Percentiles rank a stretch among this genome's conserved stretches.
Evolutionary conservation across 2,329 filamentous ascomycete genomes (phyloP).

Genomic region (Apiospora kogelbergensis): DNA sequence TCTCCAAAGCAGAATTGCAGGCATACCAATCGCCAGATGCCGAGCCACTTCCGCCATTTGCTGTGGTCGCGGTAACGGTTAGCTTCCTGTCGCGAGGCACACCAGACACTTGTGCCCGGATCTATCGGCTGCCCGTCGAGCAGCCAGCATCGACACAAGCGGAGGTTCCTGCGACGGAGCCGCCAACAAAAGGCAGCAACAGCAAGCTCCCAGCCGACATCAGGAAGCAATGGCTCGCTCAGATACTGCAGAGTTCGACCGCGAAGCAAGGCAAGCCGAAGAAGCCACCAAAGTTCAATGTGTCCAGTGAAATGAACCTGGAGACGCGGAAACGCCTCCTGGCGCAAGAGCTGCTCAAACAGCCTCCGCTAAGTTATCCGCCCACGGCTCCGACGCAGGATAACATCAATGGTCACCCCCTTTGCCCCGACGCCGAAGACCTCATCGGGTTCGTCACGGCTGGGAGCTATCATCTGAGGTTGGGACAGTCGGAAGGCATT

Average conservation of each 20-base stretch:
- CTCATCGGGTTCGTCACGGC: slow-evolving; percentile 89
- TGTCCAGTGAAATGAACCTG: slow-evolving; percentile 27
- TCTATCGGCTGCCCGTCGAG: slow-evolving; percentile 75
- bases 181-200: slow-evolving; percentile 22
- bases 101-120: slow-evolving; percentile 69
- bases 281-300: slow-evolving; percentile 27
- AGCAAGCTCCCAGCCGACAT: slow-evolving; percentile 47
- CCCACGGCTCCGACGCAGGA: slow-evolving; percentile 35
- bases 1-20: slow-evolving; percentile 37
- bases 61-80: slow-evolving; percentile 63
- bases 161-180: slow-evolving; percentile 48
- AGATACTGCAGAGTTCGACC: slow-evolving; percentile 27
- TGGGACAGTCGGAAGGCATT: slow-evolving; percentile 74
- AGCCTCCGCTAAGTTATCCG: slow-evolving; percentile 33
- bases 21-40: slow-evolving; percentile 28
- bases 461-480: slow-evolving; percentile 77
- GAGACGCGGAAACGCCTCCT: slow-evolving; percentile 43
- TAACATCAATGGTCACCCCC: slow-evolving; percentile 54
- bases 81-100: slow-evolving; percentile 69
- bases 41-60: slow-evolving; percentile 32
- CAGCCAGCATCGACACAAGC: slow-evolving; percentile 26
- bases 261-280: slow-evolving; percentile 25
- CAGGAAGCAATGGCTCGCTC: slow-evolving; percentile 70
- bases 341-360: slow-evolving; percentile 47
- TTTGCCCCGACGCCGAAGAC: slow-evolving; percentile 72